Evolutionary conservation across 208 protist genomes (phyloP), one percentile per base, ranked within the genome.

Genomic region (Phytomonas sp.): DNA sequence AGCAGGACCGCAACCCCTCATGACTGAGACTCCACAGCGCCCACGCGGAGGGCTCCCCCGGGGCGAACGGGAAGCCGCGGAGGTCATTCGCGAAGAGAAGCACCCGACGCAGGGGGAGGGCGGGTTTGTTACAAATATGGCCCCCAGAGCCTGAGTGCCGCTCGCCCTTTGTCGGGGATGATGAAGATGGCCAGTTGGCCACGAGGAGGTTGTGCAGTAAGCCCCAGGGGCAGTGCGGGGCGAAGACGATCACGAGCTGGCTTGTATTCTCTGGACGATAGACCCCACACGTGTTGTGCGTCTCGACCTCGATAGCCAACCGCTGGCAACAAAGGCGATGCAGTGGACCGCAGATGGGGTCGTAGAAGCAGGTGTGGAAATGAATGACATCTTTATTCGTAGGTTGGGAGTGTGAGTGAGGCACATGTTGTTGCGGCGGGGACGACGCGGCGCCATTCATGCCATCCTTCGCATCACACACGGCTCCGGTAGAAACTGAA

Each of bases 161-260:
- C 4, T n/a, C 37, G 49, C n/a, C 26, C 7, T 33, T 19, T 5
- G n/a, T 29, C 29, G 62, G 66, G 7, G 33, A 6, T 5, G n/a
- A 37, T 2, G 31, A 14, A 1, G n/a, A 16, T 0, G 76, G 71
- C 77, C 74, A 79, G 60, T 82, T 86, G 3, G 78, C 69, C 36
- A 76, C 74, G 52, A 88, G 72, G 29, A 78, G 33, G 71, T 92
- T 92, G 66, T 83, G 81, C n/a, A 88, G 64, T 49, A 92, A 62
- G 31, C 70, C 63, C 86, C 86, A 92, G 8, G 86, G 86, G 52
- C 79, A 81, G 73, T 87, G 83, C 6, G 82, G 86, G 61, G 87
- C 79, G 67, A 84, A 92, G 16, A 84, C 74, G n/a, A 88, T 71
- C 26, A 84, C 67, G 11, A 87, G 26, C 19, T 77, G 67, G 14